A percentile compares a stretch with the other conserved stretches of the same genome.
Conservation (phyloP, 192 early-diverging fungal species). For the Mortierella antarctica region DNA sequence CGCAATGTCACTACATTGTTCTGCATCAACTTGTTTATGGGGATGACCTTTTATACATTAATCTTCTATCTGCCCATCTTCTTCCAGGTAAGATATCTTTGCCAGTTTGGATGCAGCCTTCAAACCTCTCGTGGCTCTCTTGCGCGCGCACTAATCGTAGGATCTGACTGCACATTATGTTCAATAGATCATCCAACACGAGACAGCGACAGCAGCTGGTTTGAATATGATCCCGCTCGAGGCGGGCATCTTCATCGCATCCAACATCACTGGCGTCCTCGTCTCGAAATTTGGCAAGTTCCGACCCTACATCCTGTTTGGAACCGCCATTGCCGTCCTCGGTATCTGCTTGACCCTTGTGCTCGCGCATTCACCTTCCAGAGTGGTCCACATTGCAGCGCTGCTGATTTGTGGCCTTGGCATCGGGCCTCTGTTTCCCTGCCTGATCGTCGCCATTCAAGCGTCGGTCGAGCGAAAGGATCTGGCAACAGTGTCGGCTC, state of each 20-base stretch:
- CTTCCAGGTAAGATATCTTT: conserved; percentile 70
- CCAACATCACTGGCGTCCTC: conserved; percentile 71
- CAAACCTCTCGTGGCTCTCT: neutral
- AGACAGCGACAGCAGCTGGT: conserved; percentile 79
- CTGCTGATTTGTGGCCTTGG: conserved; percentile 80
- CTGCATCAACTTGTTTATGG: conserved; percentile 69
- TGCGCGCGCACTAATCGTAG: neutral
- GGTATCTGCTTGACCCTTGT: conserved; percentile 75
- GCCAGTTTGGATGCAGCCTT: neutral
- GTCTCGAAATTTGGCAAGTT: conserved; percentile 75
- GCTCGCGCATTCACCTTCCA: conserved; percentile 60
- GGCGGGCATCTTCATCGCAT: conserved; percentile 72
- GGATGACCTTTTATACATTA: conserved; percentile 67
- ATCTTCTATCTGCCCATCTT: conserved; percentile 87
- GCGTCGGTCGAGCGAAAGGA: conserved; percentile 42
- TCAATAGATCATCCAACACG: conserved; percentile 65
- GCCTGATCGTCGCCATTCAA: conserved; percentile 46
- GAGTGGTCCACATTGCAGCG: conserved; percentile 62
- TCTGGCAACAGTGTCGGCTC: conserved; percentile 47
- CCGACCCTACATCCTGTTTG: conserved; percentile 69
- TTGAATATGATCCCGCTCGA: conserved; percentile 77
- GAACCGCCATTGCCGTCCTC: conserved; percentile 66
- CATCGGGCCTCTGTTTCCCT: conserved; percentile 53
- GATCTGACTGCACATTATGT: too few relatives aligned
- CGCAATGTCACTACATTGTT: conserved; percentile 73